Evolutionary conservation across 148 eudicot species (phyloP), one percentile per base, ranked within the genome.

Genomic region (Rhododendron kiyosumense): DNA sequence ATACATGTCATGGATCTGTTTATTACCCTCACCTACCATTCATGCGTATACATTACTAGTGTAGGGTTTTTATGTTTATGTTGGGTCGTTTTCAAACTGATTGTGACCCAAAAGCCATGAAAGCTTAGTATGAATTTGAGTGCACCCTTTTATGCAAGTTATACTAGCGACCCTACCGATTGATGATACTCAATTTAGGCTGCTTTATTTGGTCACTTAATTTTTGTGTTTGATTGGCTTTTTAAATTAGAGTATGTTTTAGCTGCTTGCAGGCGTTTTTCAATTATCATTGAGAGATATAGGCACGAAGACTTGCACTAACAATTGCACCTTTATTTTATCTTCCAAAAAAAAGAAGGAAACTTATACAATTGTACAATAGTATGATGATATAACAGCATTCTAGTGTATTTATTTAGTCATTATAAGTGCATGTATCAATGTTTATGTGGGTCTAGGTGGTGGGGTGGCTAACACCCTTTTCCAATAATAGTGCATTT

Each of bases 11-110:
- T 67, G 49, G 67, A 67, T 78, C 52, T 51, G 79, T 84, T 84
- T 79, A 87, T 83, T 71, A 67, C 79, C n/a, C 48, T 79, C 79
- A 87, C 79, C 86, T 67, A 84, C 89, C 86, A 69, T 65, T 80
- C 89, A 51, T 67, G 84, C 65, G 5, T 20, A 59, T 12, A 67
- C 18, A 28, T 11, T 28, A 38, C 49, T 79, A 13, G 24, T 30
- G 84, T 36, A 28, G 76, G 76, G 71, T 79, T 79, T 74, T 83
- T 57, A 26, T 63, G 13, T 71, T 59, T 65, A 46, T 78, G 88
- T 61, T 83, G 85, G 63, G 85, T 86, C 85, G 14, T 45, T 87
- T 73, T 83, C 83, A 82, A 1, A 63, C 45, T 30, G 88, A 87
- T 83, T 45, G 74, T 77, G 85, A 77, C 88, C 87, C 69, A 69